Evolutionary conservation across 1,284 basidiomycete genomes (phyloP).

Genomic region (Leccinum fallax): DNA sequence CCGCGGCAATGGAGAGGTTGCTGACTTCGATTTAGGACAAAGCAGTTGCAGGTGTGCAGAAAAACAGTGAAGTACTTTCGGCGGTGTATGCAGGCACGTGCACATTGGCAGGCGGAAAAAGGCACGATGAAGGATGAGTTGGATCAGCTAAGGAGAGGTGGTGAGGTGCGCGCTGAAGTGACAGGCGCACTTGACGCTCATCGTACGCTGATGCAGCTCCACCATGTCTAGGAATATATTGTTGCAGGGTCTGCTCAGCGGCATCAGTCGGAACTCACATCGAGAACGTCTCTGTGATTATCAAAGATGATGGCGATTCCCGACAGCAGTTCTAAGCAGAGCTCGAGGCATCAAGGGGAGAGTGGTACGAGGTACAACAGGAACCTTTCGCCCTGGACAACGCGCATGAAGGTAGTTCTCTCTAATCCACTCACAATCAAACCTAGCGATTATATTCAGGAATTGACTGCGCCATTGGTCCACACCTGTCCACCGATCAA

Average conservation of each 20-base stretch:
- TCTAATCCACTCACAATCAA: constrained; percentile 3
- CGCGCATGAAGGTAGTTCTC: constrained; percentile 7
- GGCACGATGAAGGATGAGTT: constrained; percentile 54
- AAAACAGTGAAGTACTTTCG: constrained; percentile 52
- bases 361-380: constrained; percentile 55
- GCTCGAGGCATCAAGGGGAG: constrained; percentile 55
- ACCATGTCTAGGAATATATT: constrained; percentile 54
- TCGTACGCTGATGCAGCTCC: constrained; percentile 26
- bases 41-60: constrained; percentile 40
- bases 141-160: constrained; percentile 34
- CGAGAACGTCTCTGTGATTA: constrained; percentile 49
- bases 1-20: constrained; percentile 42
- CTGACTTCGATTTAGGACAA: constrained; percentile 40
- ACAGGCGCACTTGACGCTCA: constrained; percentile 44
- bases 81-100: constrained; percentile 3
- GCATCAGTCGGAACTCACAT: constrained; percentile 57
- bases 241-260: constrained; percentile 47
- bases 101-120: too few relatives aligned
- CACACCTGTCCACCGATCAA: constrained; percentile 39
- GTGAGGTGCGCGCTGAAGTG: constrained; percentile 49
- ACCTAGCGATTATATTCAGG: constrained; percentile 17
- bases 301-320: constrained; percentile 51
- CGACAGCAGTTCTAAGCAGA: constrained; percentile 53
- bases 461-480: constrained; percentile 26
- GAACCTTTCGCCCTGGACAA: constrained; percentile 47